Conservation (phyloP, 352 stramenopile species). For the Pythium biforme region DNA sequence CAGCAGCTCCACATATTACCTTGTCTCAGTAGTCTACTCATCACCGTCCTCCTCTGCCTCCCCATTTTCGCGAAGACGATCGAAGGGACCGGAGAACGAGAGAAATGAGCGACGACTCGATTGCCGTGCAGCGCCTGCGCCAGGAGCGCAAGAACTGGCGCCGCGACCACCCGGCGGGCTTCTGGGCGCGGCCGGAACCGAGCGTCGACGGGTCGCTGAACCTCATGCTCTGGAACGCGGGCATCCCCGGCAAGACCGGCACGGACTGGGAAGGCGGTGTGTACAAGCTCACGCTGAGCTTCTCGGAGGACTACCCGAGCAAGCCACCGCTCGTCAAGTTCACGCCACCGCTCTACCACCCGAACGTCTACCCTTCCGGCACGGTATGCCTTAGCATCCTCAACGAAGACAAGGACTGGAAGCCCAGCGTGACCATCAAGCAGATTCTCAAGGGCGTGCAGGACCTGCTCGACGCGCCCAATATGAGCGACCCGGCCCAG, state of each 20-base stretch:
- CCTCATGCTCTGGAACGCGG: conserved; percentile 96
- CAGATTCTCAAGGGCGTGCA: conserved; percentile 98
- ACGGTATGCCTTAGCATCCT: conserved; percentile 98
- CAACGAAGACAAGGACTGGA: conserved; percentile 99
- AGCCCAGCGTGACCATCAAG: conserved; percentile 96
- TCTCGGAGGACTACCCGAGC: conserved; percentile 97
- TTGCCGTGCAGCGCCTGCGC: conserved; percentile 87
- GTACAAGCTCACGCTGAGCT: conserved; percentile 97
- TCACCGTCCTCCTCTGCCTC: neutral
- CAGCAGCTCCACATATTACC: neutral
- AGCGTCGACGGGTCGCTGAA: conserved; percentile 95
- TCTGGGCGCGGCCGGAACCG: conserved; percentile 94
- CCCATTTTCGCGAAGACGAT: conserved; percentile 6
- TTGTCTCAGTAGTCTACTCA: conserved; percentile 6
- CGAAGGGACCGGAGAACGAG: neutral
- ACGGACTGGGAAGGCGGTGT: conserved; percentile 98
- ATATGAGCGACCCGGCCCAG: conserved; percentile 87
- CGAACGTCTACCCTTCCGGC: conserved; percentile 95
- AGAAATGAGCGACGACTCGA: conserved; percentile 86
- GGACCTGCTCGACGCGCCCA: conserved; percentile 84
- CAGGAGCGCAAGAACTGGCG: conserved; percentile 95
- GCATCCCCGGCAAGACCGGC: conserved; percentile 93
- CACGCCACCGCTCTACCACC: conserved; percentile 96
- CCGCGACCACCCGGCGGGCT: conserved; percentile 94
- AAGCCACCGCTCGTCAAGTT: conserved; percentile 99